Base-by-base conservation (phyloP, 2,329 filamentous ascomycete species). In the Neonectria hederae region DNA sequence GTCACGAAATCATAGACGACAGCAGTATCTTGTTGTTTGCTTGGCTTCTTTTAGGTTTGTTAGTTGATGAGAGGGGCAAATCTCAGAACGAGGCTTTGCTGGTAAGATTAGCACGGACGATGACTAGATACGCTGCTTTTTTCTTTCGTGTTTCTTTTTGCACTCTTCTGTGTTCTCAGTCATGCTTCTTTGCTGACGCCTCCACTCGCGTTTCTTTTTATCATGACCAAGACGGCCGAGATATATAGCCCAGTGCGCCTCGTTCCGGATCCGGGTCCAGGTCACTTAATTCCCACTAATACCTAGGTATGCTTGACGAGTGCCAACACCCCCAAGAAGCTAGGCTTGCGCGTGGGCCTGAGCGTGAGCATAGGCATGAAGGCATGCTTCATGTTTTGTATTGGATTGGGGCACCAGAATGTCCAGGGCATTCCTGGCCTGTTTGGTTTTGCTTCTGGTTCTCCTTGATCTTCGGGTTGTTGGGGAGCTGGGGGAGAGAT, bases 51-150 rank as follows among this genome's bases (percentile, higher is more conserved):
- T 21, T 52, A 21, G 45, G 9, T 46, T 56, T 45, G 10, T 24
- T 45, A 21, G 46, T 38, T 53, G 59, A 57, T 26, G 38, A 45
- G 24, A 30, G 24, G 54, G 48, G 53, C 32, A 46, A 57, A 46
- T 57, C 26, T 49, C 54, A 52, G 38, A 24, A 45, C 28, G 19
- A 43, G 45, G 42, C 54, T 38, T n/a, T 42, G 32, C 49, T 17
- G 19, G 9, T 63, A 58, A 54, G 35, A 54, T 63, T 63, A n/a
- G 26, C 38, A 42, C 40, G 40, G 46, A 35, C 28, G 13, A 38
- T 35, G 24, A 35, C 22, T 51, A 8, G n/a, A 14, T 43, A 21
- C 26, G 17, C 2, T 56, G 10, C 46, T 21, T 11, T 26, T 38
- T 30, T 42, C 14, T 40, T 48, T 1, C 49, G n/a, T n/a, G n/a